These are phyloP conservation scores for Trichosporon sp. DNA, from an alignment of 1,284 basidiomycete genomes.

Conservation along the genomic window DNA sequence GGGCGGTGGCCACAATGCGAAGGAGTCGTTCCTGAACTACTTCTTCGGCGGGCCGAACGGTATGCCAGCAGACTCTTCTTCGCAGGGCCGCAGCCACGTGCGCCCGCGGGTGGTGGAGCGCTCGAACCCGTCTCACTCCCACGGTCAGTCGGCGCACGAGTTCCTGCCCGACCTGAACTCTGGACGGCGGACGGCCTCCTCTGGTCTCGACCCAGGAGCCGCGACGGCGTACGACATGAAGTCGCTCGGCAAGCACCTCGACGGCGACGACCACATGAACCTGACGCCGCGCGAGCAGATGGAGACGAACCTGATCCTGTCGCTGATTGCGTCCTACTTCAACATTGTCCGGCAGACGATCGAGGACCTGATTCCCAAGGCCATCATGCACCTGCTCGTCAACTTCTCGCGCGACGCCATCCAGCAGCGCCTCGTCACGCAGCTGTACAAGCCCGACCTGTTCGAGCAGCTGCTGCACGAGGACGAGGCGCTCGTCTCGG, in stretches of 20 bases:
- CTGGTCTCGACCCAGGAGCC: slow-evolving; percentile 48
- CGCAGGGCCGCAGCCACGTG: slow-evolving; percentile 4
- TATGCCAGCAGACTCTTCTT: background rate
- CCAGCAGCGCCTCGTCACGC: slow-evolving; percentile 87
- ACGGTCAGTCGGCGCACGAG: slow-evolving; percentile 16
- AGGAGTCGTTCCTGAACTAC: slow-evolving; percentile 89
- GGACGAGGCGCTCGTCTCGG: slow-evolving; percentile 89
- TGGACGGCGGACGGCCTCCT: slow-evolving; percentile 26
- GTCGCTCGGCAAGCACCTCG: slow-evolving; percentile 91
- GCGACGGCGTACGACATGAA: slow-evolving; percentile 97
- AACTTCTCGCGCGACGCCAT: slow-evolving; percentile 95
- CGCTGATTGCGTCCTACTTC: slow-evolving; percentile 93
- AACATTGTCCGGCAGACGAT: slow-evolving; percentile 92
- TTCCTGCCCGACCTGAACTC: slow-evolving; percentile 45
- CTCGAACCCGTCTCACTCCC: background rate
- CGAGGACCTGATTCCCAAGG: slow-evolving; percentile 94
- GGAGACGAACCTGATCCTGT: slow-evolving; percentile 91
- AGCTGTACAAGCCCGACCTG: slow-evolving; percentile 87
- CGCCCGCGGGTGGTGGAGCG: background rate
- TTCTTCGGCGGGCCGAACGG: slow-evolving; percentile 72
- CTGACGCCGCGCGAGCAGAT: slow-evolving; percentile 82
- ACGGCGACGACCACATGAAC: slow-evolving; percentile 57
- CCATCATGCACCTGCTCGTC: slow-evolving; percentile 76
- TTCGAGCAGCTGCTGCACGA: slow-evolving; percentile 90
- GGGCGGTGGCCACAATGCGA: slow-evolving; percentile 52